Percentiles rank a stretch among this genome's conserved stretches.
Evolutionary conservation across 2,329 filamentous ascomycete species (phyloP).

Genomic region (Xylariaceae sp.): DNA sequence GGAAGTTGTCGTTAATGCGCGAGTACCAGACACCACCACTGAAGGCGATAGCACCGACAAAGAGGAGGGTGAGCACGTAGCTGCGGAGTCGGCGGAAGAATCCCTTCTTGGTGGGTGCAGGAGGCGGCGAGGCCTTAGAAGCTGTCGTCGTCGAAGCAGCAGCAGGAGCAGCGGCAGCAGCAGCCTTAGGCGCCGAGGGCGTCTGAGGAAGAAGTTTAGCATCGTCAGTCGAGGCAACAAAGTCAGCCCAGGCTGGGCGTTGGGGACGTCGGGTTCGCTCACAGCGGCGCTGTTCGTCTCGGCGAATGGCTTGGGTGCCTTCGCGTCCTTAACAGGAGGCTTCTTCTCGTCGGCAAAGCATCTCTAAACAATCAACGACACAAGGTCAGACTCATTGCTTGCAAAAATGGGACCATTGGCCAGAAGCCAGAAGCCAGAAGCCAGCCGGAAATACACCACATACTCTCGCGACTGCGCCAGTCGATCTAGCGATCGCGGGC

Average conservation of each 20-base stretch:
- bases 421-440: neutral
- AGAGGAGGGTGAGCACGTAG: slow-evolving; percentile 68
- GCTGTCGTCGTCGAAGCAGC: slow-evolving; percentile 16
- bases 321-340: slow-evolving; percentile 42
- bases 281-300: slow-evolving; percentile 48
- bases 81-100: slow-evolving; percentile 68
- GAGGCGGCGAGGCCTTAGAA: slow-evolving; percentile 29
- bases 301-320: slow-evolving; percentile 48
- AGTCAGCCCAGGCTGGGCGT: slow-evolving; percentile 31
- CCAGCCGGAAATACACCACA: slow-evolving; percentile 14
- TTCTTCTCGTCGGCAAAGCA: slow-evolving; percentile 53
- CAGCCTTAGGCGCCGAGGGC: slow-evolving; percentile 32
- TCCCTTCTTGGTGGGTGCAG: slow-evolving; percentile 52
- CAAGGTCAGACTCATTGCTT: slow-evolving; percentile 2
- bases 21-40: slow-evolving; percentile 89
- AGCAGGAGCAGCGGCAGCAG: slow-evolving; percentile 2
- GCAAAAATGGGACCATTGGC: too few relatives aligned
- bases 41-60: slow-evolving; percentile 74
- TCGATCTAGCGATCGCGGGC: slow-evolving; percentile 36
- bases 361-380: slow-evolving; percentile 40
- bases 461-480: slow-evolving; percentile 39
- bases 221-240: slow-evolving; percentile 32
- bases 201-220: slow-evolving; percentile 25
- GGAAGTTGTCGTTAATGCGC: slow-evolving; percentile 92
- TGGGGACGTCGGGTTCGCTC: slow-evolving; percentile 38